Evolutionary conservation across 305 asterid species (phyloP).

Genomic region (Salvia sclarea): DNA sequence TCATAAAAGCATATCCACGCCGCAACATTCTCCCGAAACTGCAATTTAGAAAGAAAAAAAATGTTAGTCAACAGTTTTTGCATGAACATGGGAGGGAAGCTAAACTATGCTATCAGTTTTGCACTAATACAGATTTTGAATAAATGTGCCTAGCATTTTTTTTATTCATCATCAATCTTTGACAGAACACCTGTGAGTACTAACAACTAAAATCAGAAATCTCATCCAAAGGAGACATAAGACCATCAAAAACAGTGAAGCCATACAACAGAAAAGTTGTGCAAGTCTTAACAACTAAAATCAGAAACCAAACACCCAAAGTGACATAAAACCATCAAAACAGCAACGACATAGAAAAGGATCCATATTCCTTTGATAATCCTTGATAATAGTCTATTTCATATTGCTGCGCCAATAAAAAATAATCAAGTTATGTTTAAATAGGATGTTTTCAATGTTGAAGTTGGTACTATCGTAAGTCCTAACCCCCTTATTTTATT

Average conservation of each 20-base stretch:
- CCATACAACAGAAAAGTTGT: not conserved
- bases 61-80: slow-evolving; percentile 11
- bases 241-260: slow-evolving; percentile 9
- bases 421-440: not conserved
- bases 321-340: slow-evolving; percentile 17
- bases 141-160: slow-evolving; percentile 3
- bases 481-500: not conserved
- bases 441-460: not conserved
- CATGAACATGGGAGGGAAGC: slow-evolving; percentile 5
- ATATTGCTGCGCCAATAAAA: not conserved
- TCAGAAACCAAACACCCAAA: slow-evolving; percentile 1
- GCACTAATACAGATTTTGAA: slow-evolving; percentile 13
- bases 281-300: not conserved
- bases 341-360: slow-evolving; percentile 1
- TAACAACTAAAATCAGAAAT: slow-evolving; percentile 9
- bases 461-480: not conserved
- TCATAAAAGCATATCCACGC: slow-evolving; percentile 94
- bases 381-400: slow-evolving; percentile 13
- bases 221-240: slow-evolving; percentile 1
- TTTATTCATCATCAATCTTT: slow-evolving; percentile 13
- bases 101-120: slow-evolving; percentile 10
- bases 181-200: not conserved
- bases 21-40: slow-evolving; percentile 98
- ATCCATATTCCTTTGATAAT: not conserved
- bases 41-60: slow-evolving; percentile 41